Evolutionary conservation across 441 rosid genomes (phyloP).

Genomic region (Adansonia rubrostipa): DNA sequence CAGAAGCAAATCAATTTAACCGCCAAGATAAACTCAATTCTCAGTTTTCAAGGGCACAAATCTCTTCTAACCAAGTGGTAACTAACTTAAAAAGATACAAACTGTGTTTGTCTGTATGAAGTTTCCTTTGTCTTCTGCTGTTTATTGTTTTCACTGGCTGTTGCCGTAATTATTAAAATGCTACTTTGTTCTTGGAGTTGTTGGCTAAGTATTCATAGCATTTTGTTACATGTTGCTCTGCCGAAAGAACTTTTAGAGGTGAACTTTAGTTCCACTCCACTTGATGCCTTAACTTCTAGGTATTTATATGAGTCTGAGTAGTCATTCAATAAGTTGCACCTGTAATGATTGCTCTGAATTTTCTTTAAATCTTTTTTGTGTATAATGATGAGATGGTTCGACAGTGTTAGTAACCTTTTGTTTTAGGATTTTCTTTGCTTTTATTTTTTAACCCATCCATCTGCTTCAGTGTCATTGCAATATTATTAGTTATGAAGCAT

Average conservation of each 20-base stretch:
- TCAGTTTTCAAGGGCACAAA: constrained; percentile 49
- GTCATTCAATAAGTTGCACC: neutral
- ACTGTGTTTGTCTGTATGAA: neutral
- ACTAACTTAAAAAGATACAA: neutral
- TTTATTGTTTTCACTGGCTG: neutral
- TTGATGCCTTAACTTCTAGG: neutral
- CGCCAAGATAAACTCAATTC: constrained; percentile 65
- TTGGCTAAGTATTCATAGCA: neutral
- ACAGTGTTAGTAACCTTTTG: neutral
- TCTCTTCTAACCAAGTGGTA: constrained; percentile 65
- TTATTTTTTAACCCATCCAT: neutral
- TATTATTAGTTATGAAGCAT: neutral
- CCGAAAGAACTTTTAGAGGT: neutral
- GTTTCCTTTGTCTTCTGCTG: neutral
- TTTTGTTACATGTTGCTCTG: neutral
- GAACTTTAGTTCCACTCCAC: neutral
- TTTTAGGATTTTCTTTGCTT: neutral
- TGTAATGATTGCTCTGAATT: neutral
- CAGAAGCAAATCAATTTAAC: constrained; percentile 53
- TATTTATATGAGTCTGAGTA: neutral
- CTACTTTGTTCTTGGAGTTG: constrained; percentile 4
- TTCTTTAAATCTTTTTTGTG: neutral
- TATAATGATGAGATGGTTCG: neutral
- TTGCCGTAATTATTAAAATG: neutral
- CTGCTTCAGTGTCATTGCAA: neutral